phyloP scores from a whole-genome alignment of 768 basidiomycete genomes.

The Lepiota venenata region DNA sequence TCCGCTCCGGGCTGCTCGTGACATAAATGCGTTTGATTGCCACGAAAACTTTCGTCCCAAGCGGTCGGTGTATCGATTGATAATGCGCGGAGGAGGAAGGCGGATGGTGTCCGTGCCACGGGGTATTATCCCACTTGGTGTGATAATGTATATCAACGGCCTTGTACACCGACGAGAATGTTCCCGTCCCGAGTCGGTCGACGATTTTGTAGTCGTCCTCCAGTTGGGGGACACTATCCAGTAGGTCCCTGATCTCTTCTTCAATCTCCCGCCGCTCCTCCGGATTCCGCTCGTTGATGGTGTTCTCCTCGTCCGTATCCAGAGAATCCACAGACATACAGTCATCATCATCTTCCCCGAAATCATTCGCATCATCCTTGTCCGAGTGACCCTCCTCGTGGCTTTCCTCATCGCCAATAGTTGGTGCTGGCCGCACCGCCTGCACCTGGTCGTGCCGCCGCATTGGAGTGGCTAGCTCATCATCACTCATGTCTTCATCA shows the following conservation, averaged over 20 bases:
- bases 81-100: conserved; percentile 61
- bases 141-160: conserved; percentile 79
- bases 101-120: conserved; percentile 70
- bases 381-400: conserved; percentile 17
- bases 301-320: conserved; percentile 59
- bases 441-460: conserved; percentile 8
- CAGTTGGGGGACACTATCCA: conserved; percentile 64
- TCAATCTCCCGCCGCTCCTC: conserved; percentile 76
- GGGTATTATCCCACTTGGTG: conserved; percentile 66
- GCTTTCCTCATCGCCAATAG: conserved; percentile 14
- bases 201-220: conserved; percentile 68
- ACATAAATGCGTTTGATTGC: conserved; percentile 97
- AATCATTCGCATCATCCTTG: conserved; percentile 20
- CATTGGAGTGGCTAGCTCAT: conserved; percentile 12
- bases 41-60: conserved; percentile 65
- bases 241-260: conserved; percentile 73
- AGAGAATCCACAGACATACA: conserved; percentile 18
- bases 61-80: conserved; percentile 44
- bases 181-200: conserved; percentile 94
- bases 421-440: conserved; percentile 7
- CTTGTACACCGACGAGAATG: conserved; percentile 99
- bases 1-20: conserved; percentile 89
- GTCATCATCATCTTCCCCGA: conserved; percentile 21
- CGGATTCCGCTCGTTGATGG: conserved; percentile 49
- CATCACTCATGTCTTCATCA: conserved; percentile 13